These are phyloP conservation scores for Mrakia blollopis DNA, from an alignment of 768 basidiomycete species.

Conservation along the genomic window DNA sequence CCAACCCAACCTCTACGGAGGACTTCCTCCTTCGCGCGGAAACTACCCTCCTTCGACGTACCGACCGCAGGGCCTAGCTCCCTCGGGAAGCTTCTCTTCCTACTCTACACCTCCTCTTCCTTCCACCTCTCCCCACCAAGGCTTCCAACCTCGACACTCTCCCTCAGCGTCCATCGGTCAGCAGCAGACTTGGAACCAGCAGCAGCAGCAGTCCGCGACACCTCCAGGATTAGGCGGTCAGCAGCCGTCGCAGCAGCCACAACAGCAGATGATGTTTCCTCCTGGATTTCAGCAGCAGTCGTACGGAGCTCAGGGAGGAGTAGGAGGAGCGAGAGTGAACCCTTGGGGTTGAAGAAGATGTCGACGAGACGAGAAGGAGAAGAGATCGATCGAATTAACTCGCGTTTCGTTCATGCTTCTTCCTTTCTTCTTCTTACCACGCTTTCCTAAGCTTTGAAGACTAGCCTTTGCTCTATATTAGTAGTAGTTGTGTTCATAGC, in stretches of 20 bases:
- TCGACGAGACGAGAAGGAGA: not conserved
- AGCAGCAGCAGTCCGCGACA: not conserved
- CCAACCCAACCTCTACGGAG: not conserved
- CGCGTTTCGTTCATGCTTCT: not conserved
- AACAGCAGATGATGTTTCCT: not conserved
- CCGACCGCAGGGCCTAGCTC: not conserved
- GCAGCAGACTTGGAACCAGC: not conserved
- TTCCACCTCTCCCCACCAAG: not conserved
- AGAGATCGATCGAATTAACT: not conserved
- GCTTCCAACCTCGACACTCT: not conserved
- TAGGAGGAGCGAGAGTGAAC: not conserved
- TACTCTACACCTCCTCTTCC: not conserved
- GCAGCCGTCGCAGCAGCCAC: not conserved
- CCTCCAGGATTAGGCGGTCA: not conserved
- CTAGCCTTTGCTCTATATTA: no score
- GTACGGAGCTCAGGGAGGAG: not conserved
- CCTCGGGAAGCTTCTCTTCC: not conserved
- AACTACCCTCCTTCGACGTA: not conserved
- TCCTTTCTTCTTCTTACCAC: not conserved
- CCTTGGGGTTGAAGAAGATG: conserved; percentile 9
- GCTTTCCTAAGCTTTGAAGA: no score
- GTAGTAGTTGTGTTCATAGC: no score
- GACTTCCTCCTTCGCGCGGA: not conserved
- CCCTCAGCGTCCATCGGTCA: not conserved
- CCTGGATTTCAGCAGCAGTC: not conserved